Conservation (phyloP, 345 rosid genomes). For the Erodium maritimum region DNA sequence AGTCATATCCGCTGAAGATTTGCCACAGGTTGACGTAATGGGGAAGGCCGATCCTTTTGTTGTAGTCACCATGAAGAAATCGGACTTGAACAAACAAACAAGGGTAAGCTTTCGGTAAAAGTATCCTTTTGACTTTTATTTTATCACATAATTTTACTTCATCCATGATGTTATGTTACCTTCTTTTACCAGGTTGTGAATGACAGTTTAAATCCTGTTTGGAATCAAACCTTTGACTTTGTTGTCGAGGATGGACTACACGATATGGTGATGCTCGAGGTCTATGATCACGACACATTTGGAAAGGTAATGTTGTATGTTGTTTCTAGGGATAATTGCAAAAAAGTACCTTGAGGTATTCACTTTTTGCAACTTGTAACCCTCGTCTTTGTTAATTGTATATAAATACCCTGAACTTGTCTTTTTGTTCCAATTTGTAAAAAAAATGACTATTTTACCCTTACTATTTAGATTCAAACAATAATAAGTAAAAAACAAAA, state of each 20-base stretch:
- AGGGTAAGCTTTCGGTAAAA: slow-evolving; percentile 34
- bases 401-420: too few species aligned
- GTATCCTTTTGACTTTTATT: slow-evolving; percentile 2
- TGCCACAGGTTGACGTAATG: slow-evolving; percentile 71
- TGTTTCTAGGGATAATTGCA: neutral
- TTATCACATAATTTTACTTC: too few species aligned
- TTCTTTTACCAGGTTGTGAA: slow-evolving; percentile 59
- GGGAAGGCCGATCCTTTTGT: slow-evolving; percentile 96
- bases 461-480: too few species aligned
- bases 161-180: too few species aligned
- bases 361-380: too few species aligned
- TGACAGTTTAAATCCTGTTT: slow-evolving; percentile 79
- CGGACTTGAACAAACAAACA: slow-evolving; percentile 64
- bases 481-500: too few species aligned
- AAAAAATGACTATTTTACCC: too few species aligned
- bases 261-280: slow-evolving; percentile 87
- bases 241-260: slow-evolving; percentile 96
- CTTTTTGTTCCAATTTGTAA: too few species aligned
- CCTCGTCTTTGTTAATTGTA: too few species aligned
- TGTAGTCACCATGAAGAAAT: slow-evolving; percentile 77
- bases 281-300: slow-evolving; percentile 94
- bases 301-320: slow-evolving; percentile 58
- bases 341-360: too few species aligned
- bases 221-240: slow-evolving; percentile 98
- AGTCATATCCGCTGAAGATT: slow-evolving; percentile 87